Percentiles rank a stretch among this genome's conserved stretches.
Conservation (phyloP, 306 rosid species). For the Rosa lucieae region DNA sequence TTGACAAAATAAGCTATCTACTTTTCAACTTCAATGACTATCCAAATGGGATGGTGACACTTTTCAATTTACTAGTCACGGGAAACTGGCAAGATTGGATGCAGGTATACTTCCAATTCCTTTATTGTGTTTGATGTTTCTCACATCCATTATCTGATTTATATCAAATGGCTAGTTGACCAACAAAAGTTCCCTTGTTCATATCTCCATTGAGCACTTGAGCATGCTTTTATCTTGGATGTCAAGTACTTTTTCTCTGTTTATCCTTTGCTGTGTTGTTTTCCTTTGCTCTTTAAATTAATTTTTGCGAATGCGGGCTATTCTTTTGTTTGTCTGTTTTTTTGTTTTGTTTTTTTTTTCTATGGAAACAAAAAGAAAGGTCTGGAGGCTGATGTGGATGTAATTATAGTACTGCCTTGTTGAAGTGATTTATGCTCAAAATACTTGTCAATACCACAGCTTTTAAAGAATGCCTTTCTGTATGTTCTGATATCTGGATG, state of each 20-base stretch:
- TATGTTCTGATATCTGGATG: too few species aligned
- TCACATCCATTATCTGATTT: slow-evolving; percentile 17
- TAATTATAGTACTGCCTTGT: neutral
- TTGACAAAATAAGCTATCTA: slow-evolving; percentile 81
- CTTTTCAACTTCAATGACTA: slow-evolving; percentile 92
- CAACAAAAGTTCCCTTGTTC: neutral
- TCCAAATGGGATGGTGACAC: slow-evolving; percentile 99
- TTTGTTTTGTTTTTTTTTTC: neutral
- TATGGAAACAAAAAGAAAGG: neutral
- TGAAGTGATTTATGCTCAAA: neutral
- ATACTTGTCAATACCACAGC: neutral
- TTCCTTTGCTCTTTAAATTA: neutral
- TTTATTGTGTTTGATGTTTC: neutral
- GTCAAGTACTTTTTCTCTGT: neutral
- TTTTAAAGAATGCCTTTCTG: neutral
- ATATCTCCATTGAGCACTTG: neutral
- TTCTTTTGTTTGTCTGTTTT: neutral
- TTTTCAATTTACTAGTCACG: slow-evolving; percentile 87
- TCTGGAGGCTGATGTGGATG: neutral
- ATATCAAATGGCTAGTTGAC: slow-evolving; percentile 5
- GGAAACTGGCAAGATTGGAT: slow-evolving; percentile 80
- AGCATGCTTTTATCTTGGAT: neutral
- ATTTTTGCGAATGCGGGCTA: neutral
- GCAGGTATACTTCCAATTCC: slow-evolving; percentile 55
- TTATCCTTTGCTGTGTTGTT: neutral